phyloP scores from a whole-genome alignment of 768 basidiomycete genomes.

The Glaciozyma martinii region DNA sequence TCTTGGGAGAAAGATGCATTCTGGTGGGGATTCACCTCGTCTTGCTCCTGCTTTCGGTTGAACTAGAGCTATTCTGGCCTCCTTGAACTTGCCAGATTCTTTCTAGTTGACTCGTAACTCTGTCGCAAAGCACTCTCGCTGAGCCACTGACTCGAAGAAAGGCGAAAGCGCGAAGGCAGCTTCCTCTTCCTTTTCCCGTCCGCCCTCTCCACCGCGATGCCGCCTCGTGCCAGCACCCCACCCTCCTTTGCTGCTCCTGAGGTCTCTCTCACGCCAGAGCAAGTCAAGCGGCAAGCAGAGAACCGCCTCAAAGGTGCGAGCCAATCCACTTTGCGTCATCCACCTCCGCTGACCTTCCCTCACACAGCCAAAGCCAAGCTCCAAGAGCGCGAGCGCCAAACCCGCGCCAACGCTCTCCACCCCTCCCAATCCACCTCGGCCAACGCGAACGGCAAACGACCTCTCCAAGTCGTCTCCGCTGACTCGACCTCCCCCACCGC shows the following conservation, averaged over 20 bases:
- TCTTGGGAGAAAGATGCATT: too few relatives aligned
- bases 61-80: too few relatives aligned
- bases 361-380: constrained; percentile 30
- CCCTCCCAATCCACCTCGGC: neutral
- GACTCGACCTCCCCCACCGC: constrained; percentile 55
- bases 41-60: too few relatives aligned
- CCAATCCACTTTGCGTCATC: neutral
- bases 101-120: too few relatives aligned
- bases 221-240: neutral
- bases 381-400: constrained; percentile 21
- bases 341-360: neutral
- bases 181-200: too few relatives aligned
- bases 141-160: too few relatives aligned
- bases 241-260: neutral
- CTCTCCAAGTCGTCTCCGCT: constrained; percentile 53
- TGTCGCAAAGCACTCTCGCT: too few relatives aligned
- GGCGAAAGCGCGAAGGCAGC: too few relatives aligned
- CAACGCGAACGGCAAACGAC: constrained; percentile 60
- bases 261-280: constrained; percentile 14
- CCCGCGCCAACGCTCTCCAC: constrained; percentile 3
- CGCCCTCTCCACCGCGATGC: too few relatives aligned
- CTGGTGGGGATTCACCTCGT: too few relatives aligned
- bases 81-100: too few relatives aligned
- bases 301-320: constrained; percentile 25
- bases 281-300: constrained; percentile 11